phyloP scores from a whole-genome alignment of 257 asterid species.

The Scutellaria baicalensis region DNA sequence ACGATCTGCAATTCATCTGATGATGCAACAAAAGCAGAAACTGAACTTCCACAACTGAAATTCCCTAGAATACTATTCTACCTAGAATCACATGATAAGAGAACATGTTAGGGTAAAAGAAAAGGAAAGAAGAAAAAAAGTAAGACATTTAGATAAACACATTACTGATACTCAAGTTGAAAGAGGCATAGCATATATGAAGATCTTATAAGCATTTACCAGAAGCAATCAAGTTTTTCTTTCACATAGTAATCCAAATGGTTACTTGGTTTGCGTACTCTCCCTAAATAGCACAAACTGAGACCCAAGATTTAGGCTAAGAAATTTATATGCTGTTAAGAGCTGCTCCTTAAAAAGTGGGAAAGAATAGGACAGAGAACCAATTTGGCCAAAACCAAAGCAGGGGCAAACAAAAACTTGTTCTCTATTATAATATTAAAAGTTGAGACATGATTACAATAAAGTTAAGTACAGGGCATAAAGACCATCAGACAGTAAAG shows the following conservation, averaged over 20 bases:
- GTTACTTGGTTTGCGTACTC: not conserved
- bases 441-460: not conserved
- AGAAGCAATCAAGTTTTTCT: not conserved
- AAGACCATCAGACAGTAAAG: not conserved
- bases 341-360: not conserved
- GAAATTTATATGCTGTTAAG: not conserved
- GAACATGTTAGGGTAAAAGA: not conserved
- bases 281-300: not conserved
- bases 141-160: not conserved
- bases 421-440: not conserved
- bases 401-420: not conserved
- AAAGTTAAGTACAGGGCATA: not conserved
- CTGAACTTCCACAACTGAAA: not conserved
- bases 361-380: not conserved
- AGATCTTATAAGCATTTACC: not conserved
- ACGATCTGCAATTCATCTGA: not conserved
- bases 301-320: not conserved
- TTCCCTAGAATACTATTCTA: not conserved
- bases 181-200: not conserved
- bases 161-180: not conserved
- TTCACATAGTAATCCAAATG: not conserved
- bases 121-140: no score
- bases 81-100: not conserved
- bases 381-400: not conserved
- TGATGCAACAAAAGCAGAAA: not conserved